A percentile compares a stretch with the other conserved stretches of the same genome.
phyloP scores from a whole-genome alignment of 1,284 basidiomycete species.

The Xerocomus tenax region DNA sequence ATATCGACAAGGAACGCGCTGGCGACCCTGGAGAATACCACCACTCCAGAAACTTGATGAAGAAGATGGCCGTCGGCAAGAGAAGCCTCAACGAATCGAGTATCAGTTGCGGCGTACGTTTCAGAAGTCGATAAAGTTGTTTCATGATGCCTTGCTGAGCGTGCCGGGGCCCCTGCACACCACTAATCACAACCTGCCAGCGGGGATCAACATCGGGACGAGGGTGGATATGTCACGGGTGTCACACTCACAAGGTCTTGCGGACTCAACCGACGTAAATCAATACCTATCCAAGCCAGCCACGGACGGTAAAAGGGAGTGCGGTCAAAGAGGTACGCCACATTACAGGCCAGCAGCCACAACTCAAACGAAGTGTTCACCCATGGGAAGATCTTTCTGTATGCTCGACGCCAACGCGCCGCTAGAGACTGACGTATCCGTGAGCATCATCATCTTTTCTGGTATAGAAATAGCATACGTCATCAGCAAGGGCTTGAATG shows the following conservation, averaged over 20 bases:
- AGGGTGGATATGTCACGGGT: background rate
- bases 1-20: slow-evolving; percentile 53
- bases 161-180: slow-evolving; percentile 30
- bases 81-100: slow-evolving; percentile 75
- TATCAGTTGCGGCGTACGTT: slow-evolving; percentile 51
- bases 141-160: slow-evolving; percentile 34
- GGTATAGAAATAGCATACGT: slow-evolving; percentile 33
- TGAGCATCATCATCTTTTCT: slow-evolving; percentile 8
- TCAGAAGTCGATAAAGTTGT: slow-evolving; percentile 39
- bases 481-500: slow-evolving; percentile 40
- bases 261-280: slow-evolving; percentile 67
- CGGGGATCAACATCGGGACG: slow-evolving; percentile 5
- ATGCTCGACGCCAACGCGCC: slow-evolving; percentile 48
- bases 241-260: slow-evolving; percentile 59
- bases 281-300: slow-evolving; percentile 76
- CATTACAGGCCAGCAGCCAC: slow-evolving; percentile 76
- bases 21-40: slow-evolving; percentile 97
- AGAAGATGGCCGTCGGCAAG: slow-evolving; percentile 88
- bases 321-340: slow-evolving; percentile 85
- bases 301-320: slow-evolving; percentile 89
- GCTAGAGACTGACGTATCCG: slow-evolving; percentile 32
- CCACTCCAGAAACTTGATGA: slow-evolving; percentile 97
- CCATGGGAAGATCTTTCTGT: slow-evolving; percentile 76
- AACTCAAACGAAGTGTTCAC: slow-evolving; percentile 69
- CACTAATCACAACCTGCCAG: slow-evolving; percentile 38